A percentile compares a stretch with the other conserved stretches of the same genome.
phyloP scores from a whole-genome alignment of 2,329 filamentous ascomycete genomes.

The Trichoderma brevicompactum region DNA sequence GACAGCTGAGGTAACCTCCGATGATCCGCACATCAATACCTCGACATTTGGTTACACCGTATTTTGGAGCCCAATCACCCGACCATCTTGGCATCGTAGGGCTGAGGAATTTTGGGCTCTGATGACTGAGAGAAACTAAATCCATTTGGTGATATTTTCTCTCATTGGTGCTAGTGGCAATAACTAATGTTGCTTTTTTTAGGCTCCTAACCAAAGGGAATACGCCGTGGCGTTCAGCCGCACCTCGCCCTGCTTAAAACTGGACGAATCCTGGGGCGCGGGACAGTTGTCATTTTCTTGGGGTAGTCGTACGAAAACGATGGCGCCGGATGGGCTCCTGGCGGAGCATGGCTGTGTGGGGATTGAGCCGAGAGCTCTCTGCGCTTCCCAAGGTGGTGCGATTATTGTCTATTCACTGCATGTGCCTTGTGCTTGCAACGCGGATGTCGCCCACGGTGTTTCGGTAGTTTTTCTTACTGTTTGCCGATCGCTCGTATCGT shows the following conservation, averaged over 20 bases:
- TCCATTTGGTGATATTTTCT: background rate
- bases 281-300: conserved; percentile 21
- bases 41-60: conserved; percentile 9
- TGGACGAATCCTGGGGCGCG: conserved; percentile 13
- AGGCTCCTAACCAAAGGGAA: conserved; percentile 5
- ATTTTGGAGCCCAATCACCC: conserved; percentile 9
- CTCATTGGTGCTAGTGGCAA: conserved; percentile 6
- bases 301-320: background rate
- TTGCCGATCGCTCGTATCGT: conserved; percentile 15
- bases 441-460: conserved; percentile 8
- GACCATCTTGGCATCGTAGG: conserved; percentile 18
- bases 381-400: background rate
- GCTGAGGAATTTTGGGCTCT: conserved; percentile 6
- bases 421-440: background rate
- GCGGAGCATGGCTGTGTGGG: background rate
- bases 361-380: background rate
- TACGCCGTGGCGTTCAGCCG: conserved; percentile 21
- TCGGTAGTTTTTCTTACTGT: background rate
- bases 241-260: conserved; percentile 11
- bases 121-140: conserved; percentile 10
- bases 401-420: background rate
- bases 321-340: background rate
- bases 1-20: conserved; percentile 6
- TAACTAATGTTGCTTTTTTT: conserved; percentile 27
- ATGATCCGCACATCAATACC: background rate